Conservation (phyloP, 129 eudicot species). For the Logfia minima region DNA sequence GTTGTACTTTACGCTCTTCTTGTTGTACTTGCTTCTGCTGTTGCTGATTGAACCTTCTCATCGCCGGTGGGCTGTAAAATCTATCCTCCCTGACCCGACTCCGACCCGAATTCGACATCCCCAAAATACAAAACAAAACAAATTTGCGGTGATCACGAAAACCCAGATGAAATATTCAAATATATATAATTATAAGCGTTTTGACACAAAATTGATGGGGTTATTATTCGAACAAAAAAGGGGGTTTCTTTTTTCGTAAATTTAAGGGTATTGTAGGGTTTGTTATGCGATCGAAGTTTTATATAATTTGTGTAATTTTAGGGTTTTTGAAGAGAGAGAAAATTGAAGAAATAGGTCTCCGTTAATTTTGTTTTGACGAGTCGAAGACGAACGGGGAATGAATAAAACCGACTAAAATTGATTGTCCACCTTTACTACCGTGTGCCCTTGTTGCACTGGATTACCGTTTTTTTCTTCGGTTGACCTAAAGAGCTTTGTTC, state of each 20-base stretch:
- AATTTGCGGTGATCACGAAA: conserved; percentile 22
- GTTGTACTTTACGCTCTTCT: conserved; percentile 38
- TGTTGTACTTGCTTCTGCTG: conserved; percentile 43
- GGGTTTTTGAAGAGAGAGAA: conserved; percentile 36
- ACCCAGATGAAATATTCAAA: neutral
- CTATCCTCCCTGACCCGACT: conserved; percentile 65
- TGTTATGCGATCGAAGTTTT: conserved; percentile 31
- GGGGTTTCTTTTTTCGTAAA: neutral
- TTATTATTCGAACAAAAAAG: conserved; percentile 8
- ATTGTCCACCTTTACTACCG: conserved; percentile 25
- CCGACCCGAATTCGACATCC: conserved; percentile 56
- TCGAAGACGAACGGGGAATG: conserved; percentile 32
- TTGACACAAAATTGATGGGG: conserved; percentile 14
- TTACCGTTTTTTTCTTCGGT: conserved; percentile 8
- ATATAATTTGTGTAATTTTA: conserved; percentile 15
- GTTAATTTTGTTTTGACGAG: conserved; percentile 32
- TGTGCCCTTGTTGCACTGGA: conserved; percentile 29
- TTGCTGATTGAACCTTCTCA: conserved; percentile 57
- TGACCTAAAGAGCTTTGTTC: neutral
- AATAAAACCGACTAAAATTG: conserved; percentile 32
- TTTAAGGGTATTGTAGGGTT: conserved; percentile 15
- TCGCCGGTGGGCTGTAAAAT: conserved; percentile 87
- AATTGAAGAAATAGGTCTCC: conserved; percentile 14
- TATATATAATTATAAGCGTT: conserved; percentile 5
- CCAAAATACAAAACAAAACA: neutral